Conservation (phyloP, 345 rosid species). For the Salix exigua region DNA sequence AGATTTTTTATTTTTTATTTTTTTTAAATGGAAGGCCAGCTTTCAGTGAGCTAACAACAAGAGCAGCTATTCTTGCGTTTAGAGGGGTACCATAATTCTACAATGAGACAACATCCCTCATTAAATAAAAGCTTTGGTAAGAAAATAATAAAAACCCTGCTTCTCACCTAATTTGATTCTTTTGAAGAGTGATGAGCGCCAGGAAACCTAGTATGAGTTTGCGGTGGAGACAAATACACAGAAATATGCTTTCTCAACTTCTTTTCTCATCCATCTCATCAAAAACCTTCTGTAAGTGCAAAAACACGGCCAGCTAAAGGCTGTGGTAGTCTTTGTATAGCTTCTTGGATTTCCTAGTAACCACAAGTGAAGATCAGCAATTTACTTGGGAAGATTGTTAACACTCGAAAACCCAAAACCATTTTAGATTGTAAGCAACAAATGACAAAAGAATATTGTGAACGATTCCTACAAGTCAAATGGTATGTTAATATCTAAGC, state of each 20-base stretch:
- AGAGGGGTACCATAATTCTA: not conserved
- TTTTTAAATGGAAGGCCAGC: too few relatives aligned
- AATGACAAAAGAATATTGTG: not conserved
- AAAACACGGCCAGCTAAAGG: conserved; percentile 70
- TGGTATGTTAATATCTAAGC: not conserved
- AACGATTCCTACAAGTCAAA: not conserved
- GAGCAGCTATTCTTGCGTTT: not conserved
- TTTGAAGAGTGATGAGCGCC: too few relatives aligned
- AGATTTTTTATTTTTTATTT: too few relatives aligned
- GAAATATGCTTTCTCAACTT: not conserved
- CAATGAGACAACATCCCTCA: not conserved
- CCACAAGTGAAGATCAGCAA: conserved; percentile 6
- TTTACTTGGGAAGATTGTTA: conserved; percentile 1
- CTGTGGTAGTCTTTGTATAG: conserved; percentile 53
- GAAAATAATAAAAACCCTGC: not conserved
- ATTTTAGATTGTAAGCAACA: not conserved
- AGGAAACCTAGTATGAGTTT: too few relatives aligned
- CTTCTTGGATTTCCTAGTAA: conserved; percentile 66
- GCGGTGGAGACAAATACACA: not conserved
- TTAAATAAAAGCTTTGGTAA: not conserved
- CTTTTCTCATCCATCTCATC: conserved; percentile 14
- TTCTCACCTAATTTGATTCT: too few relatives aligned
- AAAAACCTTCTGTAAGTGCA: conserved; percentile 80
- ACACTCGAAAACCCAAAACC: not conserved
- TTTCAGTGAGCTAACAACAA: too few relatives aligned